phyloP scores from a whole-genome alignment of 768 basidiomycete genomes.

The Amanita pallidorosea region DNA sequence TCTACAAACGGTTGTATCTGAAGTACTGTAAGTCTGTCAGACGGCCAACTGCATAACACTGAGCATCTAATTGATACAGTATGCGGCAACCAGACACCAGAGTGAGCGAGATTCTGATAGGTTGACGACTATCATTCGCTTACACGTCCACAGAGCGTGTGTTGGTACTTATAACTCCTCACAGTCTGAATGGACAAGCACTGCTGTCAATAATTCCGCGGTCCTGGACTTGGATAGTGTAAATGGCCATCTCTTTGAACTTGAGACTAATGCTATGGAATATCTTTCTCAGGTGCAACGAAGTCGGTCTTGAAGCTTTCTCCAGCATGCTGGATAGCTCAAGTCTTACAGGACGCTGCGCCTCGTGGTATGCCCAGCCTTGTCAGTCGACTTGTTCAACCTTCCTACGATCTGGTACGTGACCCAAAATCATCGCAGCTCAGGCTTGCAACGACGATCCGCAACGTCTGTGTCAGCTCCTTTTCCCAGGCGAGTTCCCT shows the following conservation, averaged over 20 bases:
- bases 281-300: slow-evolving; percentile 40
- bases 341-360: slow-evolving; percentile 26
- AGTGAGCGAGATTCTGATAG: slow-evolving; percentile 25
- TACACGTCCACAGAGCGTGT: slow-evolving; percentile 19
- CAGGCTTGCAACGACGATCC: background rate
- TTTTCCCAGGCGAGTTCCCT: slow-evolving; percentile 54
- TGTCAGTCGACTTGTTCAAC: slow-evolving; percentile 45
- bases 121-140: background rate
- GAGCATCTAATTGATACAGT: slow-evolving; percentile 26
- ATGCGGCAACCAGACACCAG: slow-evolving; percentile 33
- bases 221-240: slow-evolving; percentile 70
- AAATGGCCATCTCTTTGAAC: slow-evolving; percentile 3
- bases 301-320: slow-evolving; percentile 20
- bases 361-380: slow-evolving; percentile 27
- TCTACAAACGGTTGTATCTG: slow-evolving; percentile 43
- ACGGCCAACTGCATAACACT: background rate
- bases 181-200: slow-evolving; percentile 40
- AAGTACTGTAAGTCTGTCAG: slow-evolving; percentile 24
- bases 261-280: background rate
- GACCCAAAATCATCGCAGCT: background rate
- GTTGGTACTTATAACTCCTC: slow-evolving; percentile 32
- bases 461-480: slow-evolving; percentile 56
- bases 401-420: slow-evolving; percentile 42
- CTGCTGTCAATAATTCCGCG: slow-evolving; percentile 43
- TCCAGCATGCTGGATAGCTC: background rate